phyloP scores from a whole-genome alignment of 208 protist species.

The Angomonas deanei region DNA sequence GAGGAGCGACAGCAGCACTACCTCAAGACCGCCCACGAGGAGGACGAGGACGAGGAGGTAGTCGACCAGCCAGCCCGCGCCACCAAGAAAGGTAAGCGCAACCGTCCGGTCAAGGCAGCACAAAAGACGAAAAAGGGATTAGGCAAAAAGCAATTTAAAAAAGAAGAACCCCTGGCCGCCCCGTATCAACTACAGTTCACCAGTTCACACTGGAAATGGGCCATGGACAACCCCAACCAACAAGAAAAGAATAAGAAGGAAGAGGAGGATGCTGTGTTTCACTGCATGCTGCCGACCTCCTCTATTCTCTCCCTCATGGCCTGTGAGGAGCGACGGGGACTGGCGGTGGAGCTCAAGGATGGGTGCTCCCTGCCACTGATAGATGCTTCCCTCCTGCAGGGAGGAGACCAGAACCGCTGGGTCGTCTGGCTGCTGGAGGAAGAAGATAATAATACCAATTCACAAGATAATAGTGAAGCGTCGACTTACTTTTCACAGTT shows the following conservation, averaged over 20 bases:
- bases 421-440: slow-evolving; percentile 48
- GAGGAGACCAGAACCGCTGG: slow-evolving; percentile 40
- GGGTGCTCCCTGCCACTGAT: slow-evolving; percentile 43
- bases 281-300: slow-evolving; percentile 45
- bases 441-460: no score
- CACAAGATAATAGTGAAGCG: no score
- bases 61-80: no score
- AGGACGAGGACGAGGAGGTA: slow-evolving; percentile 3
- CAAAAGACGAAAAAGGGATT: not conserved
- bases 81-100: not conserved
- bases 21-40: not conserved
- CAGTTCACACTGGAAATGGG: slow-evolving; percentile 58
- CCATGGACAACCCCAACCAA: slow-evolving; percentile 20
- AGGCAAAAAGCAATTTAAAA: not conserved
- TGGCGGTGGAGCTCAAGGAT: slow-evolving; percentile 53
- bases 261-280: slow-evolving; percentile 12
- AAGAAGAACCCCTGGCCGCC: not conserved
- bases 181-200: slow-evolving; percentile 34
- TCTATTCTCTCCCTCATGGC: slow-evolving; percentile 43
- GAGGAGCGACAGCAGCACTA: not conserved
- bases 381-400: slow-evolving; percentile 19
- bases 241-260: no score
- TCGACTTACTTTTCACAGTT: slow-evolving; percentile 24
- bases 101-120: not conserved
- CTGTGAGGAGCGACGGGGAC: slow-evolving; percentile 34